Conservation (phyloP, 108 stramenopile species). For the Epithemia pelagica region DNA sequence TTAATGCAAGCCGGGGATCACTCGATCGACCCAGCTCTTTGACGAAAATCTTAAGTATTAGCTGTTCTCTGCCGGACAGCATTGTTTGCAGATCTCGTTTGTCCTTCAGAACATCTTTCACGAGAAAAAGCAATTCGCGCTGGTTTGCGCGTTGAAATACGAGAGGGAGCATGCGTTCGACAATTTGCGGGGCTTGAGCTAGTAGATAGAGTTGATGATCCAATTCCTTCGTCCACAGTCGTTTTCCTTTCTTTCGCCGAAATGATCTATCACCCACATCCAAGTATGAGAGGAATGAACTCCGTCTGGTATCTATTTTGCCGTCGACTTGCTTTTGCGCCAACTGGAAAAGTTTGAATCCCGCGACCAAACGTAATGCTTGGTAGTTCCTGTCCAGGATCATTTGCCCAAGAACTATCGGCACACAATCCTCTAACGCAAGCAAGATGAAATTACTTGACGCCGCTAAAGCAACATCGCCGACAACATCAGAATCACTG, state of each 20-base stretch:
- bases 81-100: slow-evolving; percentile 18
- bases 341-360: slow-evolving; percentile 21
- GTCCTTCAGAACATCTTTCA: slow-evolving; percentile 34
- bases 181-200: slow-evolving; percentile 38
- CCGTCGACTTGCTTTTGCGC: background rate
- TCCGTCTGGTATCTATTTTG: background rate
- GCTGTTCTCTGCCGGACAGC: slow-evolving; percentile 29
- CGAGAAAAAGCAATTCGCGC: slow-evolving; percentile 46
- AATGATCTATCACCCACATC: background rate
- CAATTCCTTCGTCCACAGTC: slow-evolving; percentile 18
- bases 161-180: slow-evolving; percentile 48
- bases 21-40: slow-evolving; percentile 53
- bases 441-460: background rate
- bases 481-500: no score
- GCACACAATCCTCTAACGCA: slow-evolving; percentile 7
- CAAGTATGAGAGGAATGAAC: background rate
- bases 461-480: background rate
- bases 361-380: slow-evolving; percentile 19
- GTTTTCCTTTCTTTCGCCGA: background rate
- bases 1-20: slow-evolving; percentile 8
- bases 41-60: slow-evolving; percentile 50
- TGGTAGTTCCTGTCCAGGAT: slow-evolving; percentile 33
- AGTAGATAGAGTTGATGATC: slow-evolving; percentile 42
- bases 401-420: slow-evolving; percentile 24
- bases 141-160: slow-evolving; percentile 41